Evolutionary conservation across 345 rosid genomes (phyloP).

Genomic region (Eucalyptus urophylla): DNA sequence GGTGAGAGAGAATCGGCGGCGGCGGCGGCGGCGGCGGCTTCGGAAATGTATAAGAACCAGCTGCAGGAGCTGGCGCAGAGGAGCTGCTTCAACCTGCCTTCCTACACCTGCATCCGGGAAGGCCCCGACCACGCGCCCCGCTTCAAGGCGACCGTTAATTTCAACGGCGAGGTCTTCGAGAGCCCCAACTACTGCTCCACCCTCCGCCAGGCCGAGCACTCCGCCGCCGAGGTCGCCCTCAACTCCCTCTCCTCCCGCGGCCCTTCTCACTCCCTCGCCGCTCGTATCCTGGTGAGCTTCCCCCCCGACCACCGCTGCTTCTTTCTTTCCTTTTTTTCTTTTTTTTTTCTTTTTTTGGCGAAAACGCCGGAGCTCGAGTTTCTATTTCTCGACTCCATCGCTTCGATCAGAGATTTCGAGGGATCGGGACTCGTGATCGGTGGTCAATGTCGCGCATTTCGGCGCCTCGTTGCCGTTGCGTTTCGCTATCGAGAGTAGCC

Average conservation of each 20-base stretch:
- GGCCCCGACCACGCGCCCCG: slow-evolving; percentile 99
- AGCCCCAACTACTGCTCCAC: slow-evolving; percentile 92
- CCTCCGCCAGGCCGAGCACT: slow-evolving; percentile 99
- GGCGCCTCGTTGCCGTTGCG: not conserved
- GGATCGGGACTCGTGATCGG: not conserved
- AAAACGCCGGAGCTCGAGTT: not conserved
- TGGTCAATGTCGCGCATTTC: not conserved
- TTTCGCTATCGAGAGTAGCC: not conserved
- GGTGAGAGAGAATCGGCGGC: not conserved
- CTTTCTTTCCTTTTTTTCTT: not conserved
- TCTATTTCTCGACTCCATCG: not conserved
- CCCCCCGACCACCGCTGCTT: not conserved
- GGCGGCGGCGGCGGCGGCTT: not conserved
- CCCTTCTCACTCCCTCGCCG: slow-evolving; percentile 96
- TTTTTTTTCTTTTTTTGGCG: no score
- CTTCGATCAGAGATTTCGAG: not conserved
- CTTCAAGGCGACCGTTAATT: slow-evolving; percentile 93
- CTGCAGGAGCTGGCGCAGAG: slow-evolving; percentile 99
- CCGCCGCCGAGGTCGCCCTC: slow-evolving; percentile 98
- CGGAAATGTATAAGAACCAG: slow-evolving; percentile 98
- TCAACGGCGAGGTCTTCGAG: slow-evolving; percentile 96
- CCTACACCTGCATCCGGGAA: slow-evolving; percentile 88
- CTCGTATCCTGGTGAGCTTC: slow-evolving; percentile 75
- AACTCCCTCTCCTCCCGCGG: slow-evolving; percentile 86
- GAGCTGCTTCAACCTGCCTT: slow-evolving; percentile 96